Base-by-base conservation (phyloP, 495 filamentous ascomycete species). In the Apiosordaria backusii region DNA sequence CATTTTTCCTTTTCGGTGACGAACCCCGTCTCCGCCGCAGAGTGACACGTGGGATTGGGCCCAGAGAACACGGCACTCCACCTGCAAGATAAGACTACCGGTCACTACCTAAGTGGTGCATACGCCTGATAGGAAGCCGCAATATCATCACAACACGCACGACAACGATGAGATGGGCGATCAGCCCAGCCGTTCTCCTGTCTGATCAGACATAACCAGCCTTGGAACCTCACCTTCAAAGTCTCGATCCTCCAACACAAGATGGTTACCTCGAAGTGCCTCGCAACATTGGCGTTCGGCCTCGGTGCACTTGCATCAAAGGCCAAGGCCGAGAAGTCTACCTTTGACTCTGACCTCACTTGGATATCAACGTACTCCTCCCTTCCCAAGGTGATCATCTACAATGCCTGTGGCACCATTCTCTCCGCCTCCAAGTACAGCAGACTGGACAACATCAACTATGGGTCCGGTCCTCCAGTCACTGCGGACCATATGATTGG, bases 381-480 rank as follows among this genome's bases (percentile, higher is more conserved):
- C 19, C 59, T 69, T 6, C 67, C 67, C 54, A 69, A 69, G 64
- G 67, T 69, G n/a, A 58, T 69, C 19, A 62, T 70, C 55, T 66
- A 67, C 29, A 67, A 57, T 26, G 58, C 68, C n/a, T 50, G 65
- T 10, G 70, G 63, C 4, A 71, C 70, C 9, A 66, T 71, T 0
- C 45, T 68, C 54, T 69, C 67, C 52, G 70, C 70, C 0, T 71
- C 70, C 50, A 71, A 71, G 29, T 71, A 64, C 60, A 68, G 66
- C 61, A 55, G 70, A 22, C 63, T 71, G 1, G 70, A 71, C 50
- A 71, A 71, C 35, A 63, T 71, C 57, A 65, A 63, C 29, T 71
- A 71, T 50, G 70, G 70, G 29, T 55, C 55, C 18, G 70, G 70
- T 18, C 58, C 57, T 16, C 63, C 63, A 10, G 67, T 68, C 3